Conservation (phyloP, 2,329 filamentous ascomycete species). For the Fusarium burgessii region DNA sequence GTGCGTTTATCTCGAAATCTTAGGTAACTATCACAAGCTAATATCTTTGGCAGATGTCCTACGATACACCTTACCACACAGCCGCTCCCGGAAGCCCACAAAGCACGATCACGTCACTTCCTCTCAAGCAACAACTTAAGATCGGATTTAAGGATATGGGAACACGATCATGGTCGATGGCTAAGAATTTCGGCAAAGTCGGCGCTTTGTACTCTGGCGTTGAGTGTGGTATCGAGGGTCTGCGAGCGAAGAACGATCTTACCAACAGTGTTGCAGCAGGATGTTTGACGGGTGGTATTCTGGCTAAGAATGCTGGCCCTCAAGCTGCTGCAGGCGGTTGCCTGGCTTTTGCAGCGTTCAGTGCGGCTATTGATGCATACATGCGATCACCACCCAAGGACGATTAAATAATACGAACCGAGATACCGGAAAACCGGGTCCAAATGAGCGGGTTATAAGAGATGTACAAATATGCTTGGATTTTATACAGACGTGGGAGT, state of each 20-base stretch:
- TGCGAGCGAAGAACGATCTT: constrained; percentile 93
- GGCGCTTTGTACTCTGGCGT: constrained; percentile 92
- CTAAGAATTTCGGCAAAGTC: constrained; percentile 95
- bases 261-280: constrained; percentile 88
- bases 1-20: constrained; percentile 64
- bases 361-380: constrained; percentile 90
- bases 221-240: constrained; percentile 94
- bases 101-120: constrained; percentile 70
- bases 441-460: constrained; percentile 29
- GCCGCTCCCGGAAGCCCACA: constrained; percentile 55
- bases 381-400: constrained; percentile 84
- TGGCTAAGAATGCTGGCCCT: constrained; percentile 88
- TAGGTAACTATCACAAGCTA: constrained; percentile 10
- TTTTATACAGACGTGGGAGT: constrained; percentile 43
- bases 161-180: constrained; percentile 80
- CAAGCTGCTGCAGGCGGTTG: constrained; percentile 90
- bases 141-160: constrained; percentile 97
- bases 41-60: constrained; percentile 80
- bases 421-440: not conserved
- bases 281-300: constrained; percentile 88
- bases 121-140: constrained; percentile 84
- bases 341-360: constrained; percentile 93
- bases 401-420: constrained; percentile 53
- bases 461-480: constrained; percentile 33
- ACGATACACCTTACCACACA: constrained; percentile 87